Evolutionary conservation across 805 yeast genomes (phyloP), one percentile per base, ranked within the genome.

Genomic region (Candida michaelii): DNA sequence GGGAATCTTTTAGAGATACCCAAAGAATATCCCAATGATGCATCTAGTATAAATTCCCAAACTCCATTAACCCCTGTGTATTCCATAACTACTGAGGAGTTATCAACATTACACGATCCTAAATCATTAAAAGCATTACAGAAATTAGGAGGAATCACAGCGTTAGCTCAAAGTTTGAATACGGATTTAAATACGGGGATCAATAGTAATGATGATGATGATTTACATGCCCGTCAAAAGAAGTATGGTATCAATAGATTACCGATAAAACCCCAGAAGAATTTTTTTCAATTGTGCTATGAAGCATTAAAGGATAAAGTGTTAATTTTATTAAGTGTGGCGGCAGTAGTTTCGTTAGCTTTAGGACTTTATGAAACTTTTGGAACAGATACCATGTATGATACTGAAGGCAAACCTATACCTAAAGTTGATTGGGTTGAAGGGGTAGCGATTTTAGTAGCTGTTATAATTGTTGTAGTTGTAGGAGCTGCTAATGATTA

Each of bases 381-480:
- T 66, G 96, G 95, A 31, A 86, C 85, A 50, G 89, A 84, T 0
- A 73, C 87, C 0, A 80, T 79, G 56, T 77, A 77, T 53, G 97
- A 91, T 60, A 80, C 77, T 5, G 87, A 88, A 49, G 96, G 96
- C 19, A 73, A 79, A 16, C 71, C 79, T 15, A 62, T 81, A 42
- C 97, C 97, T 13, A 79, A 82, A 54, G 95, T 93, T 24, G 96
- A 91, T 55, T 93, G 98, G 97, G 96, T 95, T 36, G 99, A 93
- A 70, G 99, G 99, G 53, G 96, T 90, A 29, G 99, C 99, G 30
- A 93, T 93, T 58, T 78, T 93, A 52, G 85, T 85, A 3, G 99
- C 99, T 15, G 86, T 93, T 17, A 55, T 80, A 4, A 91, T 93
- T 46, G 98, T 93, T 25, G 96, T 91, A 4, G 50, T 88, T 2